These are phyloP conservation scores for Alternaria viburni DNA, from an alignment of 2,329 filamentous ascomycete genomes.

Conservation along the genomic window DNA sequence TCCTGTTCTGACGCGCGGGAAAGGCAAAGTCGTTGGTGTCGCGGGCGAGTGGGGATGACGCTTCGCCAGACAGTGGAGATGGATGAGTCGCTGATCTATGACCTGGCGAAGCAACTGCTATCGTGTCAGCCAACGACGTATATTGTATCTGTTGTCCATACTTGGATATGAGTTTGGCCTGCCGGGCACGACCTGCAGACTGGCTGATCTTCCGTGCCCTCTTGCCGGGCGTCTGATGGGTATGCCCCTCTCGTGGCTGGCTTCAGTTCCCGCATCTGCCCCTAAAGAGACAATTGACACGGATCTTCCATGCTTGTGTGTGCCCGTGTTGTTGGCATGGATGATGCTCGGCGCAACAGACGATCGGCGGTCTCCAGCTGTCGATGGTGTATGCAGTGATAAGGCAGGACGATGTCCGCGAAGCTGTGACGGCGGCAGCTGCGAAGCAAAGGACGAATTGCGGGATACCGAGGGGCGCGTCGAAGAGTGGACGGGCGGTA, in stretches of 20 bases:
- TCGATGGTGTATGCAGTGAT: conserved; percentile 61
- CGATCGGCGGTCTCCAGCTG: conserved; percentile 33
- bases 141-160: conserved; percentile 13
- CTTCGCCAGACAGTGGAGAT: conserved; percentile 52
- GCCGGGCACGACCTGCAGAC: conserved; percentile 73
- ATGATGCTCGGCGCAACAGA: conserved; percentile 28
- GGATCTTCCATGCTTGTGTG: conserved; percentile 52
- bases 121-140: conserved; percentile 23
- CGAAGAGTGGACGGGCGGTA: conserved; percentile 46
- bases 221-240: conserved; percentile 58
- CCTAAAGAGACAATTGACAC: conserved; percentile 59
- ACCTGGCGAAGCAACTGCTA: conserved; percentile 37
- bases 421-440: conserved; percentile 43
- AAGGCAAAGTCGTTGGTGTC: conserved; percentile 38
- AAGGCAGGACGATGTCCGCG: conserved; percentile 71
- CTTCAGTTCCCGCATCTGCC: conserved; percentile 48
- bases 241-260: conserved; percentile 32
- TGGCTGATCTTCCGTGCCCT: conserved; percentile 78
- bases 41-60: conserved; percentile 41
- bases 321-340: conserved; percentile 32
- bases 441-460: conserved; percentile 45
- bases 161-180: conserved; percentile 43
- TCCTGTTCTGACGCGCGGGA: conserved; percentile 36
- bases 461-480: conserved; percentile 44
- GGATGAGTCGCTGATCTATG: conserved; percentile 46